These are phyloP conservation scores for Populus davidiana DNA, from an alignment of 345 rosid species.

Conservation along the genomic window DNA sequence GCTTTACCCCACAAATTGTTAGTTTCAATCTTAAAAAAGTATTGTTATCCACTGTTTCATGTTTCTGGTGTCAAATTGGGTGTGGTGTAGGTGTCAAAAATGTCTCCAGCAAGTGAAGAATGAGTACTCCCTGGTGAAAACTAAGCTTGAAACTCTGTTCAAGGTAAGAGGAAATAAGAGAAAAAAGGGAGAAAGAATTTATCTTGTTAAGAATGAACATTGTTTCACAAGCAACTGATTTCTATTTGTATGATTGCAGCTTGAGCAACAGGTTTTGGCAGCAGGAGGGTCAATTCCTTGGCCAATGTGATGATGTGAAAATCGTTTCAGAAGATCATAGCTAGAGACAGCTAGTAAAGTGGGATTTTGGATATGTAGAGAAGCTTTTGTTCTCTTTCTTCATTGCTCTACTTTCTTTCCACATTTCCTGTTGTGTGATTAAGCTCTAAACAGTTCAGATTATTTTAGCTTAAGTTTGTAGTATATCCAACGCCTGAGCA, in stretches of 20 bases:
- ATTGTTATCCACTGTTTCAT: not conserved
- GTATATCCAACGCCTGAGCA: slow-evolving; percentile 22
- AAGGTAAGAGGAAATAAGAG: slow-evolving; percentile 28
- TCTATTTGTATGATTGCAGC: slow-evolving; percentile 25
- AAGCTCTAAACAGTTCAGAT: slow-evolving; percentile 16
- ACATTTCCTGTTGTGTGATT: slow-evolving; percentile 8
- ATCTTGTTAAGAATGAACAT: not conserved
- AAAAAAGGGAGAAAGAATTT: not conserved
- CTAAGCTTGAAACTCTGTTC: slow-evolving; percentile 60
- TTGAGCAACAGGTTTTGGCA: slow-evolving; percentile 49
- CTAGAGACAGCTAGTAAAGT: not conserved
- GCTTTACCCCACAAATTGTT: not conserved
- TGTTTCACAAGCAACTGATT: not conserved
- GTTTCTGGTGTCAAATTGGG: slow-evolving; percentile 5
- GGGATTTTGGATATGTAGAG: slow-evolving; percentile 16
- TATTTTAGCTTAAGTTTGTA: slow-evolving; percentile 25
- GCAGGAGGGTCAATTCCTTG: slow-evolving; percentile 47
- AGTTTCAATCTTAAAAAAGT: not conserved
- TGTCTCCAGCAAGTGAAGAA: slow-evolving; percentile 56
- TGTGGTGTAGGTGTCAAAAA: slow-evolving; percentile 46
- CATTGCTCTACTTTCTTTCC: slow-evolving; percentile 1
- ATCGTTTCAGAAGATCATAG: not conserved
- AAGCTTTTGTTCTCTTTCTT: not conserved
- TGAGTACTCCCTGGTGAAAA: slow-evolving; percentile 50
- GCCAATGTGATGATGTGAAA: slow-evolving; percentile 14